phyloP scores from a whole-genome alignment of 805 yeast genomes.

The Barnettozyma sucrosica region DNA sequence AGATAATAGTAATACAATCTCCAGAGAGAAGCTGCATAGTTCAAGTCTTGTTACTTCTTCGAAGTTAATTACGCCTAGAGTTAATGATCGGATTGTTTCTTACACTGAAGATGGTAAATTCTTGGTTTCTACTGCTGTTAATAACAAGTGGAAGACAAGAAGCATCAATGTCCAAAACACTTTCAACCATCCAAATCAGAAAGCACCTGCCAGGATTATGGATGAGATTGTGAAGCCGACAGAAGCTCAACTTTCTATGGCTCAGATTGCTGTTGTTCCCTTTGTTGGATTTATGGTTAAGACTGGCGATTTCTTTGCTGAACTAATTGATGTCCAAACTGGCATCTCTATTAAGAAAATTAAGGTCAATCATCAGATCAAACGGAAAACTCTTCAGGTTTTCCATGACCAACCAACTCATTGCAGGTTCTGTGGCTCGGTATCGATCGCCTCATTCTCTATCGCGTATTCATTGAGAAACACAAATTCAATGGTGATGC shows the following conservation, averaged over 20 bases:
- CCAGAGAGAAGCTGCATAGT: slow-evolving; percentile 28
- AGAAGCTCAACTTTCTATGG: neutral
- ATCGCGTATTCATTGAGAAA: slow-evolving; percentile 63
- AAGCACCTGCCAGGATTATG: neutral
- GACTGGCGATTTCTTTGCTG: slow-evolving; percentile 51
- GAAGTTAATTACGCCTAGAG: slow-evolving; percentile 62
- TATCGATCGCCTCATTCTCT: slow-evolving; percentile 67
- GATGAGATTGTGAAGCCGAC: neutral
- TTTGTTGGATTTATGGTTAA: slow-evolving; percentile 72
- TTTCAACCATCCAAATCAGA: slow-evolving; percentile 22
- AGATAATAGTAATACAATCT: slow-evolving; percentile 35
- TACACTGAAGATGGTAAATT: slow-evolving; percentile 44
- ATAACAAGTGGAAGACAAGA: slow-evolving; percentile 59
- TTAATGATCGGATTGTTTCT: slow-evolving; percentile 65
- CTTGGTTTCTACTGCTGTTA: slow-evolving; percentile 53
- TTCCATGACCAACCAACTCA: slow-evolving; percentile 84
- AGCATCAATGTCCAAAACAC: slow-evolving; percentile 39
- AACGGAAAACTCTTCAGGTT: slow-evolving; percentile 50
- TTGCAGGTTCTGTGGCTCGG: slow-evolving; percentile 89
- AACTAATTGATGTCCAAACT: slow-evolving; percentile 70
- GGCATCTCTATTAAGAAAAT: slow-evolving; percentile 64
- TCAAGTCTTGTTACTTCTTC: slow-evolving; percentile 44
- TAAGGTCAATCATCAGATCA: slow-evolving; percentile 50
- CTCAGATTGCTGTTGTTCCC: slow-evolving; percentile 46
- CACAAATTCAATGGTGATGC: slow-evolving; percentile 54